phyloP scores from a whole-genome alignment of 1,284 basidiomycete genomes.

The Phellinidium pouzarii region DNA sequence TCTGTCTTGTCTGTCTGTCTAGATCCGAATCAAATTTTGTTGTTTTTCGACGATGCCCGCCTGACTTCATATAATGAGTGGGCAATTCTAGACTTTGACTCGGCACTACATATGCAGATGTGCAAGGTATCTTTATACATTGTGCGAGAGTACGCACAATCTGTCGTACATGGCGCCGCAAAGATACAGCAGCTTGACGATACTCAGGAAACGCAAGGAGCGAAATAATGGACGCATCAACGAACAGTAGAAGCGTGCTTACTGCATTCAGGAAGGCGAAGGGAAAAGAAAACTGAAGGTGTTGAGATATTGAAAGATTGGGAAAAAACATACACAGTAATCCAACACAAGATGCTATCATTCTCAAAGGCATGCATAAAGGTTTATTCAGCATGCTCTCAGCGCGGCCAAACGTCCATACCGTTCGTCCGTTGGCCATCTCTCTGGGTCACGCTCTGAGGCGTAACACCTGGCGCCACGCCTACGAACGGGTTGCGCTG shows the following conservation, averaged over 20 bases:
- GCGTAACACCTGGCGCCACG: constrained; percentile 21
- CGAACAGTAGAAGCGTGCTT: constrained; percentile 16
- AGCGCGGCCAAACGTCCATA: constrained; percentile 74
- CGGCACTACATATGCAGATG: neutral
- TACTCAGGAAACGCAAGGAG: neutral
- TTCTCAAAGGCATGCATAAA: neutral
- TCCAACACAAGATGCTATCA: neutral
- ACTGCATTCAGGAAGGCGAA: constrained; percentile 16
- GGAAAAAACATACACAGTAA: neutral
- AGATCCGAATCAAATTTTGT: no score
- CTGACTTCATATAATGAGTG: no score
- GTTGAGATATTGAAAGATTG: neutral
- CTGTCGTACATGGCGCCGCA: neutral
- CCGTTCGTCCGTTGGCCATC: constrained; percentile 56
- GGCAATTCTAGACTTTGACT: no score
- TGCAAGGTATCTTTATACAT: constrained; percentile 1
- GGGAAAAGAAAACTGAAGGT: neutral
- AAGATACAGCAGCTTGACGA: neutral
- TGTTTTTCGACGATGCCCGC: no score
- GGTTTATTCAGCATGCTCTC: neutral
- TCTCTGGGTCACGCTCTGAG: constrained; percentile 39
- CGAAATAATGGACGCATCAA: neutral
- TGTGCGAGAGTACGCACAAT: neutral
- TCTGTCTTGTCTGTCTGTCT: no score
- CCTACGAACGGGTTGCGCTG: constrained; percentile 53